Conservation (phyloP, 2,329 filamentous ascomycete genomes). For the Paecilomyces sp. region DNA sequence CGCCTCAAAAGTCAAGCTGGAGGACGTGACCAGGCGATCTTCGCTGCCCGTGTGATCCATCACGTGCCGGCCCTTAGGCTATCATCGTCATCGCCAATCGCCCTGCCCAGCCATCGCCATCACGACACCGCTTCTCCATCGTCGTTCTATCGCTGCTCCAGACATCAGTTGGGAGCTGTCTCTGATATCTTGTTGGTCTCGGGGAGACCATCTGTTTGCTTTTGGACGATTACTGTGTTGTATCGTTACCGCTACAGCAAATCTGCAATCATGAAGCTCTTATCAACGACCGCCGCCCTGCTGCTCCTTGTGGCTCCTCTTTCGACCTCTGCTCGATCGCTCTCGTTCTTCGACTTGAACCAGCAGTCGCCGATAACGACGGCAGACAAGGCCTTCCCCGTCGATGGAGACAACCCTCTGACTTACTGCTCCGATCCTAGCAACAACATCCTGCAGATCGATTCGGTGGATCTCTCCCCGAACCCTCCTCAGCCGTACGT, state of each 20-base stretch:
- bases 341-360: constrained; percentile 43
- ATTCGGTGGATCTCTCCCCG: constrained; percentile 71
- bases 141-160: neutral
- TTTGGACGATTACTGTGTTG: neutral
- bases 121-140: constrained; percentile 1
- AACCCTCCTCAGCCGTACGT: constrained; percentile 84
- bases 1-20: neutral
- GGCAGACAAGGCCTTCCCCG: constrained; percentile 50
- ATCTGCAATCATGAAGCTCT: constrained; percentile 33
- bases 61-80: neutral
- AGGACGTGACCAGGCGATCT: neutral
- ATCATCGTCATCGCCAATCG: neutral
- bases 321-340: constrained; percentile 35
- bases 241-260: neutral
- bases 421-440: constrained; percentile 66
- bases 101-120: neutral
- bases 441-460: constrained; percentile 66
- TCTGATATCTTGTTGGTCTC: neutral
- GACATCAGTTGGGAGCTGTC: neutral
- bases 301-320: constrained; percentile 40
- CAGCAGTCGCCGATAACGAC: constrained; percentile 43
- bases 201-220: neutral
- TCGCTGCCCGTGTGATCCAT: neutral
- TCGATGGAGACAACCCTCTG: constrained; percentile 81
- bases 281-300: constrained; percentile 26